Base-by-base conservation (phyloP, 495 filamentous ascomycete species). In the Aspergillus biplanus region DNA sequence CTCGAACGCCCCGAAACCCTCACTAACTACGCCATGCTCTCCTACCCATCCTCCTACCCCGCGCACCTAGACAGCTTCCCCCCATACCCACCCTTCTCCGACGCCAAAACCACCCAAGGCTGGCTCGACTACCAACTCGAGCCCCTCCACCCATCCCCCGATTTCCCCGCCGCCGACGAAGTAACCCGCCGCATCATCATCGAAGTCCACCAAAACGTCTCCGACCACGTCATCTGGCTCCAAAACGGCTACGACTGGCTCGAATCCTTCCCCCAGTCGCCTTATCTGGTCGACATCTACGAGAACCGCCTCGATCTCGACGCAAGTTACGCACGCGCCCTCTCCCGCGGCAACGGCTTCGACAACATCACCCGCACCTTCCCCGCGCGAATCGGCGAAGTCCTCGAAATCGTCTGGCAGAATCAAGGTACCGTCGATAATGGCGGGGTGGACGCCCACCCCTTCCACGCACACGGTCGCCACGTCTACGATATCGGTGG, bases 401-500 rank as follows among this genome's bases (percentile, higher is more conserved):
- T 88, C 9, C 63, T 89, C n/a, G 87, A 89, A 59, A 86, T 88
- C 34, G 77, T 88, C 35, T 74, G 81, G 62, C 76, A 84, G 53
- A 86, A 87, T 65, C 80, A 80, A 8, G 81, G 80, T 0, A 63
- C 62, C 11, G 61, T 61, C 6, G 56, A 67, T n/a, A 67, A 65
- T 8, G 84, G 82, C 7, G 74, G 75, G 3, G 72, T 85, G n/a
- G 82, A 87, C 54, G 74, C 75, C 2, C 87, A 89, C 59, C 87
- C 87, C 4, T 87, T 83, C 71, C 87, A 89, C 65, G 78, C 74
- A 0, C 87, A 88, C 67, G 84, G 85, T 8, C 69, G 78, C 48
- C 86, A 87, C 63, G 80, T 78, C 61, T 88, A 81, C 67, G 86
- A 88, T 66, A 69, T 88, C 11, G 87, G 87, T 12, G 69, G 78